Base-by-base conservation (phyloP, 805 yeast genomes). In the Pichia manshurica region DNA sequence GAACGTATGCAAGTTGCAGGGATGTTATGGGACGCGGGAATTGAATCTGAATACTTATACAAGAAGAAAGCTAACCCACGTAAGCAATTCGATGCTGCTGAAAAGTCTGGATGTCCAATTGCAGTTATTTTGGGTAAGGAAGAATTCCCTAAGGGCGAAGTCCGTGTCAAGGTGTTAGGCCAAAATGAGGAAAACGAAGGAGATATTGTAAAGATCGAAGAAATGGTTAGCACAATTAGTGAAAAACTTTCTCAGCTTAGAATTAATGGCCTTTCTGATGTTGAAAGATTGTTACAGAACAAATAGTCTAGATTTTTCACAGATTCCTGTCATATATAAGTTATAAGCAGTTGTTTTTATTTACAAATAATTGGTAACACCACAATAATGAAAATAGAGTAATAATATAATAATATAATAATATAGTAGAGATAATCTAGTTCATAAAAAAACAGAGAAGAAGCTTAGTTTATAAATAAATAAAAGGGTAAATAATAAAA, bases 71-170 rank as follows among this genome's bases (percentile, higher is more conserved):
- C 95, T 47, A 93, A 93, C 66, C 85, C 89, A 49, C 84, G 96
- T 66, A 93, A 91, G 67, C 99, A 93, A 70, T 93, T 93, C 55
- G 98, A 91, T 59, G 95, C 96, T 44, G 98, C 99, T 38, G 99
- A 93, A 59, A 90, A 87, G 68, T 72, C 88, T 2, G 98, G 96
- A 21, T 87, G 95, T 58, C 83, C 89, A 50, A 58, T 89, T 39
- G 96, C 93, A 12, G 96, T 93, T 39, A 93, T 93, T 56, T 73
- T 93, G 48, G 99, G 99, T 59, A 95, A 91, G 65, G 97, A 93
- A 65, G 99, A 93, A 69, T 89, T 69, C 59, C 78, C 81, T 17
- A 80, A 78, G 54, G 96, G 96, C 19, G 76, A 83, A 52, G 73
- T 90, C 50, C 82, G 96, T 71, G 82, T 93, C 52, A 93, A 93